Conservation (phyloP, 345 rosid species). For the Reutealis trisperma region DNA sequence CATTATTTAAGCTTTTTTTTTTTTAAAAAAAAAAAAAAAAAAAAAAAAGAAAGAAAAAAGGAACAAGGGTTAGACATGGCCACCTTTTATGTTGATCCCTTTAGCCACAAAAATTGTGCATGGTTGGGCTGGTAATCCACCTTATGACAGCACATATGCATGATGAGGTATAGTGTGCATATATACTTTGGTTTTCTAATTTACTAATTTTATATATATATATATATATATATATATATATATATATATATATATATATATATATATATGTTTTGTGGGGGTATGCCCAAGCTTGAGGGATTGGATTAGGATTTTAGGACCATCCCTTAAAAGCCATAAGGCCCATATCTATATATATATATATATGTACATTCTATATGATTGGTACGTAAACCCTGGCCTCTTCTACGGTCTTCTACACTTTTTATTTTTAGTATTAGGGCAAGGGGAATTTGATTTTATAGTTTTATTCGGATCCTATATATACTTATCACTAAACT, state of each 20-base stretch:
- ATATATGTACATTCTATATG: neutral
- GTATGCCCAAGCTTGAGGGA: neutral
- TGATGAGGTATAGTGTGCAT: neutral
- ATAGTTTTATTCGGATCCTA: too few species aligned
- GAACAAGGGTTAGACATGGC: constrained; percentile 6
- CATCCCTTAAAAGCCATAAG: neutral
- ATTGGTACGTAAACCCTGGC: neutral
- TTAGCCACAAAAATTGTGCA: neutral
- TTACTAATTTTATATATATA: too few species aligned
- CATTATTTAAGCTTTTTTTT: constrained; percentile 10
- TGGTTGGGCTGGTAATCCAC: neutral
- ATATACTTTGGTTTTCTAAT: neutral
- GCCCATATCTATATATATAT: neutral
- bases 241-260: too few species aligned
- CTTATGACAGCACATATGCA: neutral
- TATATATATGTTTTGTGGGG: neutral
- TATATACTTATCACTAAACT: too few species aligned
- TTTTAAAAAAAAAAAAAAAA: too few species aligned
- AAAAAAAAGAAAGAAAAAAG: neutral
- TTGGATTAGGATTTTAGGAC: neutral
- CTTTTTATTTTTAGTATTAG: neutral
- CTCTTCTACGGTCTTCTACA: neutral
- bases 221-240: too few species aligned
- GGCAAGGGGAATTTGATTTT: too few species aligned
- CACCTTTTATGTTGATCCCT: neutral